Base-by-base conservation (phyloP, 306 rosid genomes). In the Oemleria cerasiformis region DNA sequence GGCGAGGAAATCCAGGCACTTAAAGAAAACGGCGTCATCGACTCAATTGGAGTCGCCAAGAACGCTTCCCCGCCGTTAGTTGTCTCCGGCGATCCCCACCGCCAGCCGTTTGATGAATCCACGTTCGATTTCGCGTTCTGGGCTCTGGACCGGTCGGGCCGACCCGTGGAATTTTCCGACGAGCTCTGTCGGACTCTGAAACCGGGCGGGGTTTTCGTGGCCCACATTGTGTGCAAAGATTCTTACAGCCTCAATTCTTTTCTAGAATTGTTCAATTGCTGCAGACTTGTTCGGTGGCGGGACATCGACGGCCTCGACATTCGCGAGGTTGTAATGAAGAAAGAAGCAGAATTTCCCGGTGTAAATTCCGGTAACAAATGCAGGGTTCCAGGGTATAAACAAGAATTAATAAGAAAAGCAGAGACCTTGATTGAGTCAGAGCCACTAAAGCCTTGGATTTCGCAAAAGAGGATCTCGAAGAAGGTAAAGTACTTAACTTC, bases 401-500 rank as follows among this genome's bases (percentile, higher is more conserved):
- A 78, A n/a, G 83, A 83, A 67, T 63, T 88, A 17, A 65, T 81
- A 4, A 34, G 9, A 15, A 83, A 75, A 25, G 81, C 85, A 16
- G 88, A 88, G 77, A 17, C 77, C 15, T 76, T 82, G 74, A 76
- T 86, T 7, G 1, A 16, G 14, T 69, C 73, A 59, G 86, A 86
- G 71, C 89, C 89, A 59, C 68, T 74, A 72, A 86, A 84, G 54
- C 87, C 89, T 1, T 86, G 85, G 89, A 67, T 70, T 57, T 13
- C 79, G 19, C n/a, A 78, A 12, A 82, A 82, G 63, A 88, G 75
- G 55, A 84, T 78, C 56, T 42, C 71, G 67, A 82, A 80, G 75
- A 84, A 75, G 55, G 50, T 86, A 5, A 86, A 84, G 65, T 86
- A 84, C 75, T n/a, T 82, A 38, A 65, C 87, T 76, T 86, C 91